A percentile compares a stretch with the other conserved stretches of the same genome.
Evolutionary conservation across 2,329 filamentous ascomycete species (phyloP).

Genomic region (Microcyclosporella mali): DNA sequence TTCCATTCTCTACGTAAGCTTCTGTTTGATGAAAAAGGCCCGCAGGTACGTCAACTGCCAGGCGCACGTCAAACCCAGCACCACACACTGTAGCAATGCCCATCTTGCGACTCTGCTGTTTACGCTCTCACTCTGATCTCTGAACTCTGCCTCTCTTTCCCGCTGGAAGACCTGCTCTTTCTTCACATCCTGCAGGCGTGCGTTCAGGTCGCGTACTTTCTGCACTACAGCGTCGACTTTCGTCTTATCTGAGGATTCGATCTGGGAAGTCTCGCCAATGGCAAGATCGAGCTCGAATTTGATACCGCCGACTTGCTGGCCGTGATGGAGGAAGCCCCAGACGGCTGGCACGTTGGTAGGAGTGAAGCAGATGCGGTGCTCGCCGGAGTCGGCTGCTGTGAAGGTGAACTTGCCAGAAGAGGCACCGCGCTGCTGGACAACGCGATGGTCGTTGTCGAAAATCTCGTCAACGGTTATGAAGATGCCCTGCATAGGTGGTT

Average conservation of each 20-base stretch:
- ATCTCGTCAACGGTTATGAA: slow-evolving; percentile 93
- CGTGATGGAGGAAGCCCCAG: slow-evolving; percentile 64
- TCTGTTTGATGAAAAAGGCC: slow-evolving; percentile 99
- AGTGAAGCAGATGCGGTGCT: slow-evolving; percentile 92
- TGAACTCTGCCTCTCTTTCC: slow-evolving; percentile 96
- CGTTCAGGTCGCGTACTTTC: slow-evolving; percentile 84
- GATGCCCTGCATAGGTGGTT: slow-evolving; percentile 48
- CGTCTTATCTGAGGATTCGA: slow-evolving; percentile 87
- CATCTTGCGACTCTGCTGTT: slow-evolving; percentile 89
- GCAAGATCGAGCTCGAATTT: slow-evolving; percentile 82
- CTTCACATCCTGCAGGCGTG: slow-evolving; percentile 77
- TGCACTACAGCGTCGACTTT: slow-evolving; percentile 86
- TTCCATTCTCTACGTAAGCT: slow-evolving; percentile 65
- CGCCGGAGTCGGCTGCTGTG: slow-evolving; percentile 85
- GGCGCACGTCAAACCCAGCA: slow-evolving; percentile 81
- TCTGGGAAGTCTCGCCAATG: slow-evolving; percentile 88
- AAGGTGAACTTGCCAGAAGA: slow-evolving; percentile 85
- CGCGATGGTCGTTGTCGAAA: slow-evolving; percentile 96
- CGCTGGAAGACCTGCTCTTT: slow-evolving; percentile 95
- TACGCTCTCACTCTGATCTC: slow-evolving; percentile 91
- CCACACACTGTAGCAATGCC: slow-evolving; percentile 82
- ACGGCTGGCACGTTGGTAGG: slow-evolving; percentile 67
- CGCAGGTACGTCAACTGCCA: slow-evolving; percentile 96
- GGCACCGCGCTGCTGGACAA: slow-evolving; percentile 77
- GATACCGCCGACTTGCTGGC: slow-evolving; percentile 65